Evolutionary conservation across 345 rosid genomes (phyloP).

Genomic region (Melaleuca quinquenervia): DNA sequence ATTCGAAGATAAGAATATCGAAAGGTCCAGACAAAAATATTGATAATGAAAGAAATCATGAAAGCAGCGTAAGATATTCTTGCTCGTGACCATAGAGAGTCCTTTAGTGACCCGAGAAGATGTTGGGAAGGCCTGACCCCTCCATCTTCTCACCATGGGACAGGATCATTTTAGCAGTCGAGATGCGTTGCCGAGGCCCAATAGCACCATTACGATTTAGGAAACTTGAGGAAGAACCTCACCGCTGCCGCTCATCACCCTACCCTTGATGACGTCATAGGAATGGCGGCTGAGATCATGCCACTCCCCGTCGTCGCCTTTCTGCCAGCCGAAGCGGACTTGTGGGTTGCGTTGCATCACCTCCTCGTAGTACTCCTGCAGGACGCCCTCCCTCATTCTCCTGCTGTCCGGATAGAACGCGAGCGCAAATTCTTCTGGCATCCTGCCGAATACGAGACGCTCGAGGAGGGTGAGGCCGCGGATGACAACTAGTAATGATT

Average conservation of each 20-base stretch:
- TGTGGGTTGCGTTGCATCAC: not conserved
- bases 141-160: too few species aligned
- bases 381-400: not conserved
- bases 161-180: too few species aligned
- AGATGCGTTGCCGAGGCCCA: too few species aligned
- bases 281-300: not conserved
- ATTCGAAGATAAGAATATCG: not conserved
- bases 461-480: too few species aligned
- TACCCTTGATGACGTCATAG: not conserved
- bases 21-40: not conserved
- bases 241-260: accelerated
- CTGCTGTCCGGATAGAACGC: too few species aligned
- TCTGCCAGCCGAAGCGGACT: accelerated
- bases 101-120: too few species aligned
- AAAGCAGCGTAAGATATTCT: not conserved
- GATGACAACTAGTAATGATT: too few species aligned
- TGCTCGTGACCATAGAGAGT: not conserved
- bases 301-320: accelerated
- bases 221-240: too few species aligned
- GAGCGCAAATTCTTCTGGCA: too few species aligned
- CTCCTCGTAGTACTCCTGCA: not conserved
- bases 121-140: too few species aligned
- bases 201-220: too few species aligned
- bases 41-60: not conserved
- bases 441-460: too few species aligned